Base-by-base conservation (phyloP, 176 grass and related monocot species). In the Oryza longistaminata region DNA sequence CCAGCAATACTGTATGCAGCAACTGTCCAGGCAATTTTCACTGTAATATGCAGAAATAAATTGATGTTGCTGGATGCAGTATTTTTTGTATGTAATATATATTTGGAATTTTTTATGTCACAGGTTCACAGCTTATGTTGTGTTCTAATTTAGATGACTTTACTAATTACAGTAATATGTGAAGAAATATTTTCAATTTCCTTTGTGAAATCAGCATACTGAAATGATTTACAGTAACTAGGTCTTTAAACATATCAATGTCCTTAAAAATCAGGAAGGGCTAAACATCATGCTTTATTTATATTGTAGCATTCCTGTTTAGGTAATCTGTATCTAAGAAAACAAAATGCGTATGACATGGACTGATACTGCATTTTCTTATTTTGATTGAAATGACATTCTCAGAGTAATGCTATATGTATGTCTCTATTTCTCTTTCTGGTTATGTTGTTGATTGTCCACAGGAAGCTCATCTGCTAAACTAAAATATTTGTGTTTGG, bases 41-140 rank as follows among this genome's bases (percentile, higher is more conserved):
- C 14, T 24, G 25, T 43, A 68, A 34, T 45, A 19, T 21, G 27
- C 53, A 68, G 39, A 84, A 88, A 62, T 0, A 80, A 62, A 79
- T 68, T 0, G 24, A 4, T 11, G 4, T 21, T 81, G 4, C 31
- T 64, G 29, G 12, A 2, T 65, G 8, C 65, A 5, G 16, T 19
- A 55, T 55, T 66, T 22, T 29, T 81, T 81, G 12, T 81, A 80
- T 76, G 12, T 75, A 80, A 24, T 65, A 62, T 81, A 3, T 4
- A 77, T 40, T 34, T 49, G 39, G 39, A 40, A 40, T 40, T 40
- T 40, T 40, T 49, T 16, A 21, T 70, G 80, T 70, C 7, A 79
- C 14, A 64, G 5, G 16, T 16, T 55, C 16, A 55, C 50, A 74
- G 11, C 50, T 88, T 24, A 26, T 6, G 16, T 70, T 46, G n/a